Base-by-base conservation (phyloP, 495 filamentous ascomycete species). In the Glarea lozoyensis region DNA sequence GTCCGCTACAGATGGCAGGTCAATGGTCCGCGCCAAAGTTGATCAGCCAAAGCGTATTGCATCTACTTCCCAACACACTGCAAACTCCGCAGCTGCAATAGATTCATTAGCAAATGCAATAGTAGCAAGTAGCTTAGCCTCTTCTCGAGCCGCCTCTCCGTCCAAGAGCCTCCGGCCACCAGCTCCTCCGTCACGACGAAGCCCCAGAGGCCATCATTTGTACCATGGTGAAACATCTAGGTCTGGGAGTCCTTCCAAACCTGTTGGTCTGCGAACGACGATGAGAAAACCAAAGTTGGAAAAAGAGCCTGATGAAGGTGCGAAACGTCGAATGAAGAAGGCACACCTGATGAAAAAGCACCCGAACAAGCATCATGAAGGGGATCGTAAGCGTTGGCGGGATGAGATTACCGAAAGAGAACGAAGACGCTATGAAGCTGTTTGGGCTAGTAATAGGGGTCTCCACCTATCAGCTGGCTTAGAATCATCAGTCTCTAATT, bases 401-500 rank as follows among this genome's bases (percentile, higher is more conserved):
- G 81, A 84, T 45, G 70, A 77, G 41, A 70, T 97, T 29, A 85
- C 84, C 0, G 75, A 82, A 44, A 63, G 78, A 7, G 86, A 96
- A 54, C 72, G 88, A 27, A 87, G 85, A 53, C 70, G 90, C n/a
- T 97, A 97, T 54, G 92, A 97, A 63, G 93, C 88, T 3, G 81
- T 98, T 2, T 98, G 88, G 88, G 92, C 93, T 18, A 88, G 87
- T 13, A 97, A 98, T 54, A 77, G 77, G 45, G 90, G 88, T 0
- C 42, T 89, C n/a, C 61, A 40, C 21, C 38, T 46, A 6, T 24
- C 40, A 33, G n/a, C 44, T 24, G 24, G 27, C 3, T 25, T 29
- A 4, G 32, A 47, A 12, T 20, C 36, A 0, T 66, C 72, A 50
- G 82, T 97, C 7, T 67, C 79, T n/a, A 84, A 84, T 49, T 60